Evolutionary conservation across 176 grass and related monocot genomes (phyloP).

Genomic region (Neostapfia colusana): DNA sequence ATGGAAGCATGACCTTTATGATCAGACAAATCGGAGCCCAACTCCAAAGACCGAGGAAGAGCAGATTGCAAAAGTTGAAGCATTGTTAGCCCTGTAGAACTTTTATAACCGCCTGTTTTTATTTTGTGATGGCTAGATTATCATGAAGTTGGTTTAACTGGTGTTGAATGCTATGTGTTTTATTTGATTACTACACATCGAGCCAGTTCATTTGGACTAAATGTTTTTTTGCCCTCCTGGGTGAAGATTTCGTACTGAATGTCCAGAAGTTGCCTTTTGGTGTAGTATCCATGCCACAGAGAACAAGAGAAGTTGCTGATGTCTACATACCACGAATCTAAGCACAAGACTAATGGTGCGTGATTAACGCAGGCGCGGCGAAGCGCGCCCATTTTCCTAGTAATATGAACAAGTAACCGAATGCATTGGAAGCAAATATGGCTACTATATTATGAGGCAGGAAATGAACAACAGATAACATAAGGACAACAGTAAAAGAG

Average conservation of each 20-base stretch:
- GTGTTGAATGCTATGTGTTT: not conserved
- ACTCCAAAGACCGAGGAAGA: constrained; percentile 83
- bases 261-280: not conserved
- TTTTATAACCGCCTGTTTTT: constrained; percentile 27
- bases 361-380: too few species aligned
- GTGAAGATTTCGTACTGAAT: not conserved
- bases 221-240: constrained; percentile 5
- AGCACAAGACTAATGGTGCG: too few species aligned
- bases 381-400: too few species aligned
- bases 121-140: constrained; percentile 29
- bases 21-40: constrained; percentile 68
- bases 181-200: not conserved
- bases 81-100: constrained; percentile 63
- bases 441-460: too few species aligned
- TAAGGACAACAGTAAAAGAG: too few species aligned
- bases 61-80: constrained; percentile 88
- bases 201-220: constrained; percentile 3
- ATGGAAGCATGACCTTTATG: constrained; percentile 96
- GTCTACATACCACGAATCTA: too few species aligned
- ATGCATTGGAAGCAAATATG: too few species aligned
- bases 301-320: not conserved
- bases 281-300: not conserved
- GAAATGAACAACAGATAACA: too few species aligned
- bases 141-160: constrained; percentile 16
- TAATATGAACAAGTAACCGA: too few species aligned